Percentiles rank a stretch among this genome's conserved stretches.
Conservation (phyloP, 2,329 filamentous ascomycete genomes). For the Botrytis sinoallii region DNA sequence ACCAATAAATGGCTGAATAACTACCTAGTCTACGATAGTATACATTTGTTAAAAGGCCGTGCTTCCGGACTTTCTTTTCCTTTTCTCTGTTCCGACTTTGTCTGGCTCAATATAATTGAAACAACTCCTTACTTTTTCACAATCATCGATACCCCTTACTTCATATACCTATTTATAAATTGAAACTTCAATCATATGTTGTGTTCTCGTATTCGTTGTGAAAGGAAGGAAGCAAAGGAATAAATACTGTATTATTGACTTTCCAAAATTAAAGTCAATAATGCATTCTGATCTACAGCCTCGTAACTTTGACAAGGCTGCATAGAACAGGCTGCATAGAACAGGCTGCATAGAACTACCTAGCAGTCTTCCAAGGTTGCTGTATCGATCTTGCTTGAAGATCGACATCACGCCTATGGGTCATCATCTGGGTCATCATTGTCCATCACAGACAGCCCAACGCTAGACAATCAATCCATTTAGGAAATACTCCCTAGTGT, state of each 20-base stretch:
- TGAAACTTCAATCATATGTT: neutral
- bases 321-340: slow-evolving; percentile 11
- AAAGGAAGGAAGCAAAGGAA: neutral
- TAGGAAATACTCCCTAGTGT: neutral
- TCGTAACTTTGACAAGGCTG: neutral
- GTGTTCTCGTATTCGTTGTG: neutral
- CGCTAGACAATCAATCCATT: neutral
- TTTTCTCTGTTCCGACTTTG: neutral
- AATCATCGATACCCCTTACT: neutral
- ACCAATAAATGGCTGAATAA: neutral
- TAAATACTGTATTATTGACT: neutral
- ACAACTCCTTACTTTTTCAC: slow-evolving; percentile 7
- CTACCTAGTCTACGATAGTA: neutral
- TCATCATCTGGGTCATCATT: neutral
- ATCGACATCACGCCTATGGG: neutral
- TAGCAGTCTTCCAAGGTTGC: neutral
- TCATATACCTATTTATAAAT: neutral
- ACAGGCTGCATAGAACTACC: slow-evolving; percentile 11
- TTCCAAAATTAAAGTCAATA: neutral
- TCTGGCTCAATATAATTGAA: slow-evolving; percentile 9
- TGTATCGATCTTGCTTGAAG: neutral
- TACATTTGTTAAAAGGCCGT: neutral
- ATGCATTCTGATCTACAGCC: neutral
- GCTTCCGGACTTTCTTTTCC: neutral
- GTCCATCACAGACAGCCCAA: neutral